A percentile compares a stretch with the other conserved stretches of the same genome.
phyloP scores from a whole-genome alignment of 352 stramenopile species.

The Phytophthora boehmeriae region DNA sequence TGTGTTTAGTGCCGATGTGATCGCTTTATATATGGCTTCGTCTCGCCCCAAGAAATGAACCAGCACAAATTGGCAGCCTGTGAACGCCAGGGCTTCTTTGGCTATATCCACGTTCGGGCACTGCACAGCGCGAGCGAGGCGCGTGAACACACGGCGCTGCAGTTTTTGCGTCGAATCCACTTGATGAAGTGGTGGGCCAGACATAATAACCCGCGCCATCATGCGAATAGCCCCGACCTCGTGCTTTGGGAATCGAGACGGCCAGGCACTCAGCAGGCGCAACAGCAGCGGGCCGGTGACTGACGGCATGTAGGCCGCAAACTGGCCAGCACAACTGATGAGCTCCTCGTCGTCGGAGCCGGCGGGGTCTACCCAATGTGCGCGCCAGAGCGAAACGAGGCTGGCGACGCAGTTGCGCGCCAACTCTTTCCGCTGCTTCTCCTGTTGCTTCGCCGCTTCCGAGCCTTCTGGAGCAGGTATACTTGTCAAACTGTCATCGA shows the following conservation, averaged over 20 bases:
- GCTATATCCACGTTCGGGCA: slow-evolving; percentile 74
- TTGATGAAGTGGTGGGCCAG: slow-evolving; percentile 63
- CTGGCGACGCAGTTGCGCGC: slow-evolving; percentile 75
- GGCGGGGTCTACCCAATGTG: slow-evolving; percentile 75
- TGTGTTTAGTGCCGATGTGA: slow-evolving; percentile 68
- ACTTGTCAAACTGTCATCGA: slow-evolving; percentile 46
- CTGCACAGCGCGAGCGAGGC: slow-evolving; percentile 59
- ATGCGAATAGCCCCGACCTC: slow-evolving; percentile 83
- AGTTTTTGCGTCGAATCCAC: slow-evolving; percentile 40
- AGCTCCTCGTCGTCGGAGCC: slow-evolving; percentile 87
- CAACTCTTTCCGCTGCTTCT: slow-evolving; percentile 52
- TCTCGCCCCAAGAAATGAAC: slow-evolving; percentile 76
- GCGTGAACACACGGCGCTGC: slow-evolving; percentile 60
- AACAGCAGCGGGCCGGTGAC: slow-evolving; percentile 56
- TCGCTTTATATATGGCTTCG: slow-evolving; percentile 60
- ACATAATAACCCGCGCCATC: slow-evolving; percentile 86
- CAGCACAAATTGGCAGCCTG: slow-evolving; percentile 80
- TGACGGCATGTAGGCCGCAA: slow-evolving; percentile 82
- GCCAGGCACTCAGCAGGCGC: slow-evolving; percentile 68
- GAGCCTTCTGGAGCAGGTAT: slow-evolving; percentile 20
- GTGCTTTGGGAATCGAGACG: slow-evolving; percentile 64
- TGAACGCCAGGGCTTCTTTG: slow-evolving; percentile 85
- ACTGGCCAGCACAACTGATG: slow-evolving; percentile 81
- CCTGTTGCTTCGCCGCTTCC: slow-evolving; percentile 25
- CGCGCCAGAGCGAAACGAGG: slow-evolving; percentile 69